Evolutionary conservation across 148 eudicot genomes (phyloP).

Genomic region (Arctostaphylos glauca): DNA sequence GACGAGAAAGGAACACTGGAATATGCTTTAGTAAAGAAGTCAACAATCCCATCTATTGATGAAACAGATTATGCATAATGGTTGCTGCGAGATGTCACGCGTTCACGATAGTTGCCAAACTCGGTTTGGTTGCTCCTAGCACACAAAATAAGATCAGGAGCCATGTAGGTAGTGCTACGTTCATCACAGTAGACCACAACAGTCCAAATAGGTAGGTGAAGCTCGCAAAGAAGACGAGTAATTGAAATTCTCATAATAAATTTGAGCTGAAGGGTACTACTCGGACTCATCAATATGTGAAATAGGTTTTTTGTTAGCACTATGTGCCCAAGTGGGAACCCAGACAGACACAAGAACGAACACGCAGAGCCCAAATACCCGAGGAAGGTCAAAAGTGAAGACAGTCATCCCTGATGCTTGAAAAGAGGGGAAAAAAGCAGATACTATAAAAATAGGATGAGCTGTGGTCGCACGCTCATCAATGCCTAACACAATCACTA

Average conservation of each 20-base stretch:
- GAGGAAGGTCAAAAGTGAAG: not conserved
- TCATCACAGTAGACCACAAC: not conserved
- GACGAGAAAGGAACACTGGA: too few species aligned
- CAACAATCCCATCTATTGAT: too few species aligned
- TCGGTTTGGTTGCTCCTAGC: not conserved
- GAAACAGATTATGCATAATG: too few species aligned
- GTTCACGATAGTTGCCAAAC: too few species aligned
- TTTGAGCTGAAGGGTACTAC: not conserved
- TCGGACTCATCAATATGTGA: not conserved
- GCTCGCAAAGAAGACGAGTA: not conserved
- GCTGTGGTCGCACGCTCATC: not conserved
- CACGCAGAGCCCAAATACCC: not conserved
- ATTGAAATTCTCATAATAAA: not conserved
- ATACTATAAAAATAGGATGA: not conserved
- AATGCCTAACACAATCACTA: not conserved
- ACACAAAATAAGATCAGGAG: not conserved
- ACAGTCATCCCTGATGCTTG: not conserved
- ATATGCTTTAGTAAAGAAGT: too few species aligned
- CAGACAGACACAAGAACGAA: not conserved
- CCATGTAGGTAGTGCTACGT: not conserved
- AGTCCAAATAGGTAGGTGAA: not conserved
- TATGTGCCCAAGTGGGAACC: not conserved
- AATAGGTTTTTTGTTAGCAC: not conserved
- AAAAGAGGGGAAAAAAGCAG: too few species aligned
- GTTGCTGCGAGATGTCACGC: too few species aligned